Base-by-base conservation (phyloP, 495 filamentous ascomycete genomes). In the Penicillium manginii region DNA sequence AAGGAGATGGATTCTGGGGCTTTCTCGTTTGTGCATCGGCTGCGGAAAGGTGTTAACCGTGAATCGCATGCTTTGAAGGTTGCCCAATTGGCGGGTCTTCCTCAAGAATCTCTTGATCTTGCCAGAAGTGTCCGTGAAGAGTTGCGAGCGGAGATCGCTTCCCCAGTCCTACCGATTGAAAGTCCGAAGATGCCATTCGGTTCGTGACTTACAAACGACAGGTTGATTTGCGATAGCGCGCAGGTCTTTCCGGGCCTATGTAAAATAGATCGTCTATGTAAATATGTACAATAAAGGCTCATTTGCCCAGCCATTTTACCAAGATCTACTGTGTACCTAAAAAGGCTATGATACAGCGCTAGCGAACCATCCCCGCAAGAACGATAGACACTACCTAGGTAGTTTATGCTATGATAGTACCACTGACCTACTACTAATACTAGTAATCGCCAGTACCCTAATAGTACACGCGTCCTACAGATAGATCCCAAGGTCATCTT, bases 51-150 rank as follows among this genome's bases (percentile, higher is more conserved):
- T 1, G 86, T 96, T 51, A 98, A 98, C 76, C 84, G 85, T 33
- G 75, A 89, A 58, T 92, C 88, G 43, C 96, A 98, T 75, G 94
- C 94, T 22, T 69, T 98, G 46, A 97, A 96, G 66, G 94, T 98
- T 10, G 96, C 96, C 14, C 82, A 85, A 52, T 71, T 98, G 59
- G 96, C 94, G 12, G 92, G 92, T 10, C 55, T 92, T 50, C 88
- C 88, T 4, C 81, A 80, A 51, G 72, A 78, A 35, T 84, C 84
- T 2, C 81, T 91, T 40, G 74, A 73, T 19, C 69, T 87, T 51
- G 89, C 88, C 10, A 57, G 52, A 11, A 63, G 61, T 18, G 67
- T 76, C 5, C 73, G 71, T 12, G 42, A 66, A 23, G 42, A 67
- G 48, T 50, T 73, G 37, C 59, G 57, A 17, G 51, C 54, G 4